Evolutionary conservation across 371 early-diverging fungal species (phyloP).

Genomic region (Smittium culicis): DNA sequence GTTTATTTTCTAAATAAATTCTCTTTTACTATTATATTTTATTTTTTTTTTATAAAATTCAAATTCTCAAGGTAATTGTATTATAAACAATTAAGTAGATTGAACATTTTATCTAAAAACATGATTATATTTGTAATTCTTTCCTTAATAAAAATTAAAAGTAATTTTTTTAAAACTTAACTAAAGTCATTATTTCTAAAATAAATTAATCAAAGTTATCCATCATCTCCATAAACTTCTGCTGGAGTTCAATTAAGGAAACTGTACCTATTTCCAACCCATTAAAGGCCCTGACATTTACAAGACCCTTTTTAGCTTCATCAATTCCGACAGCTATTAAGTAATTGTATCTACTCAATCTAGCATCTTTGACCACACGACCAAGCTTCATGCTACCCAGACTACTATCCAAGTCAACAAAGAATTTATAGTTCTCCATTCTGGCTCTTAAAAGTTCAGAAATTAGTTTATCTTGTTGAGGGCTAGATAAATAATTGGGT

Average conservation of each 20-base stretch:
- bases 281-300: conserved; percentile 22
- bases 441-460: conserved; percentile 37
- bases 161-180: no score
- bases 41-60: not conserved
- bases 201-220: conserved; percentile 16
- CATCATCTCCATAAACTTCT: conserved; percentile 21
- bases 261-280: conserved; percentile 19
- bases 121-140: not conserved
- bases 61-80: not conserved
- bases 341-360: conserved; percentile 27
- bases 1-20: no score
- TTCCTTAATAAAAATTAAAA: not conserved
- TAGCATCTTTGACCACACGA: conserved; percentile 81
- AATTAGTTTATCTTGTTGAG: conserved; percentile 19
- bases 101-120: not conserved
- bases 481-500: not conserved
- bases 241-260: conserved; percentile 15
- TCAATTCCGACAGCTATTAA: conserved; percentile 29
- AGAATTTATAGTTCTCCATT: conserved; percentile 43
- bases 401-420: conserved; percentile 62
- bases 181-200: not conserved
- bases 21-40: not conserved
- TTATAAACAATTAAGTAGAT: not conserved
- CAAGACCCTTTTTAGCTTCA: conserved; percentile 18
- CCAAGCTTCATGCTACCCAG: conserved; percentile 55